Conservation (phyloP, 163 green algal species). For the Scenedesmus sp. region DNA sequence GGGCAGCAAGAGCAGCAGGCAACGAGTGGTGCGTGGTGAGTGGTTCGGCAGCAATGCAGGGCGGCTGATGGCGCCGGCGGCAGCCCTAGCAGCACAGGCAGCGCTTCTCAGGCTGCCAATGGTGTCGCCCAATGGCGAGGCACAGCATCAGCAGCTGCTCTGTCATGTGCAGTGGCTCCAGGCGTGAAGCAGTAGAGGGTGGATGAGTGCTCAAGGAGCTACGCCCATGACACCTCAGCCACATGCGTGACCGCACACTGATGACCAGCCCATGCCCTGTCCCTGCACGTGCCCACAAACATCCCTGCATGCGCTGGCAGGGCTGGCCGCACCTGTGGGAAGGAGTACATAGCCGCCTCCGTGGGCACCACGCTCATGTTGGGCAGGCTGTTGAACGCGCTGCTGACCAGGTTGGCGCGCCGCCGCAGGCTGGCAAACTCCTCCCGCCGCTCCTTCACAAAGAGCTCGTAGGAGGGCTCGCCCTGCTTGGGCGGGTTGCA, state of each 20-base stretch:
- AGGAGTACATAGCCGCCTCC: conserved; percentile 97
- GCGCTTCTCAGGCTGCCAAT: too few relatives aligned
- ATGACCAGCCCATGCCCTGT: too few relatives aligned
- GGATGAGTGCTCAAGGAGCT: too few relatives aligned
- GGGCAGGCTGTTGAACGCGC: conserved; percentile 94
- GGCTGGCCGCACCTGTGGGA: not conserved
- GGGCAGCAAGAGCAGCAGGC: not conserved
- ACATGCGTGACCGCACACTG: too few relatives aligned
- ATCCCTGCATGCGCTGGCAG: not conserved
- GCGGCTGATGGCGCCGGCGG: not conserved
- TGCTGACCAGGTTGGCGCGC: conserved; percentile 89
- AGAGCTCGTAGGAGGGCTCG: conserved; percentile 75
- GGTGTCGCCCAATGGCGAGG: too few relatives aligned
- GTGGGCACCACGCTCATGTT: conserved; percentile 93
- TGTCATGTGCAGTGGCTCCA: too few relatives aligned
- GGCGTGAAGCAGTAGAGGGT: too few relatives aligned
- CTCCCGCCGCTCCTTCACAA: conserved; percentile 73
- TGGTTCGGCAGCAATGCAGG: not conserved
- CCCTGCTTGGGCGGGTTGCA: conserved; percentile 85
- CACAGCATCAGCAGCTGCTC: too few relatives aligned
- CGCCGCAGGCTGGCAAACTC: conserved; percentile 80
- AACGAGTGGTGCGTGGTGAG: not conserved
- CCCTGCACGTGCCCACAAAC: too few relatives aligned
- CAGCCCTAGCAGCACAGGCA: too few relatives aligned
- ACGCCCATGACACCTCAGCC: too few relatives aligned